Base-by-base conservation (phyloP, 2,329 filamentous ascomycete genomes). In the Ascochyta rabiei region DNA sequence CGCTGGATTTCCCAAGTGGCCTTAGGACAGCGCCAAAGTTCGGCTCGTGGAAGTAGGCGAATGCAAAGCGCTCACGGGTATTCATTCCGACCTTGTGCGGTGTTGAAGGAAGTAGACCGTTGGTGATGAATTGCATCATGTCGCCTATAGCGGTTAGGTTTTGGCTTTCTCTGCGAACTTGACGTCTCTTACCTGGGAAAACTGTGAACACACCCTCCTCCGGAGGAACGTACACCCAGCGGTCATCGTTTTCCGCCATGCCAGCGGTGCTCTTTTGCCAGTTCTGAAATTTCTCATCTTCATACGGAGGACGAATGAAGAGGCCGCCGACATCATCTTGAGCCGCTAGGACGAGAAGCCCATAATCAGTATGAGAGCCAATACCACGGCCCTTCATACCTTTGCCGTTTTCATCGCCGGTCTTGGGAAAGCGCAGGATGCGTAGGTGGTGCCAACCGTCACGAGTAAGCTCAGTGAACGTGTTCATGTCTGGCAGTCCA, bases 361-460 rank as follows among this genome's bases (percentile, higher is more conserved):
- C 80, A 44, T 82, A 82, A 53, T 82, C 81, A 6, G 80, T 82
- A 45, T 82, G 81, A 2, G 79, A 80, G 12, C 81, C 81, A 33
- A 82, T 82, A 3, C 81, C 80, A 8, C 80, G 79, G 3, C 79
- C 80, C 1, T 70, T 69, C 52, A 80, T 80, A 1, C 80, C 80
- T 49, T 82, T 82, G 15, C 79, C 80, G 35, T 82, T 82, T 10
- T 74, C 75, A 9, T 66, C 67, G 48, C 71, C 67, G 2, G 60
- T 60, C 30, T 70, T 58, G 3, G 75, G 75, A 53, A 77, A 77
- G 24, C 80, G 74, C 1, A 82, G 71, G 16, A 81, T 71, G 6
- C 80, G 73, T 72, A 81, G 76, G 57, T 82, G 80, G 53, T 83
- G 80, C 80, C 81, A 83, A 0, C 81, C 81, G 50, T 83, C 81